Evolutionary conservation across 257 asterid species (phyloP), one percentile per base, ranked within the genome.

Genomic region (Echites panduratus): DNA sequence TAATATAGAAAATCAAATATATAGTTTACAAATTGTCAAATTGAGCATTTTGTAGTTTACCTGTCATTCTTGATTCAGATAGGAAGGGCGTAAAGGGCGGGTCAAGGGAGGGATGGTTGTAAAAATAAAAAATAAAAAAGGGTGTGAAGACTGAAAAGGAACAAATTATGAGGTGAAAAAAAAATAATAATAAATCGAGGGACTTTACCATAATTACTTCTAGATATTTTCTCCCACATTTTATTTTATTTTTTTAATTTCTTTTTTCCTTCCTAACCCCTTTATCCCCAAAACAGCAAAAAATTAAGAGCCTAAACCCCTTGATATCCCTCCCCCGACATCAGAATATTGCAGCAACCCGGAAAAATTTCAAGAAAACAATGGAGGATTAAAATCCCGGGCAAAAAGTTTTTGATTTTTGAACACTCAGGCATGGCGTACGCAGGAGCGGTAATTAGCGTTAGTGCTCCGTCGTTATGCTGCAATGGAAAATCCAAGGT

Each of bases 381-480:
- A 64, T 64, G 69, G 49, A 64, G 14, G 24, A 38, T 9, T 64
- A 48, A 64, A 64, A 38, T 56, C 32, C 44, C n/a, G 0, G 70
- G 16, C 19, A 45, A 45, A 14, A 41, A 9, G 26, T 20, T 41
- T 72, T 26, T 61, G 29, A 44, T 20, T 29, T 59, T 27, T 20
- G 45, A 57, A 16, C 48, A 41, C 47, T 17, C 24, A 20, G 74
- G 64, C 74, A 88, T 90, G 96, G 87, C 89, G 41, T 68, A 63
- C 78, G 75, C 83, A 16, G 93, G 87, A 57, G 78, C 85, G 59
- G 74, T 88, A 66, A 77, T 85, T 58, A 87, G 83, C 76, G 79
- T 84, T 65, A 68, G 79, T 75, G 50, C 88, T 20, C 87, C 91
- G 17, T 85, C 84, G 9, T 78, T 83, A 14, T 63, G 43, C 62